Base-by-base conservation (phyloP, 2,329 filamentous ascomycete genomes). In the Cladosporium colombiae region DNA sequence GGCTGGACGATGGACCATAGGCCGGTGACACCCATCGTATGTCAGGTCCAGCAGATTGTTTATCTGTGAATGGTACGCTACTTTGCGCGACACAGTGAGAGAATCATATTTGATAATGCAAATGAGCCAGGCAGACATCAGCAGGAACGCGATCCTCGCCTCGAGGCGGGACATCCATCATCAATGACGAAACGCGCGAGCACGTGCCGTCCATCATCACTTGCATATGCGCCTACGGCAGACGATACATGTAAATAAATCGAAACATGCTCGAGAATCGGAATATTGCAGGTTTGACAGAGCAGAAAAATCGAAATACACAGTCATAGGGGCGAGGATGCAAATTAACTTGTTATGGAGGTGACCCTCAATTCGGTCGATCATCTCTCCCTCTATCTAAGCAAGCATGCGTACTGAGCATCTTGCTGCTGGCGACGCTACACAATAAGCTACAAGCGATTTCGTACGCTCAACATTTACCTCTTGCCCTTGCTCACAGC, bases 1-100 rank as follows among this genome's bases (percentile, higher is more conserved):
- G 95, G 95, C 80, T 97, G 92, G 70, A 98, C 84, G 62, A 99
- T 92, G 69, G 92, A 94, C 95, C 95, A 99, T 70, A 99, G 91
- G 70, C 93, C 93, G 75, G 94, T 97, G 70, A 99, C 95, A 89
- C 95, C 95, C 95, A 99, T 99, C 31, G 50, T 44, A 35, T 29
- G 27, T 63, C 35, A 63, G 21, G 25, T 55, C 27, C 52, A 55
- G 52, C 3, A 31, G 8, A 3, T 3, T 21, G n/a, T 21, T 8
- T 33, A 29, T 55, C 23, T 13, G 29, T 11, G 10, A 5, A 21
- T 33, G 27, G 11, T 31, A 13, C 52, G 27, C 52, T 55, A 55
- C 25, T 18, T 29, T 16, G 52, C 52, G 52, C 25, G 3, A 31
- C 52, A 33, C 18, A 55, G 10, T 33, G 18, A 16, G 5, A 55